Conservation (phyloP, 371 early-diverging fungal genomes). For the Dichotomocladium elegans region DNA sequence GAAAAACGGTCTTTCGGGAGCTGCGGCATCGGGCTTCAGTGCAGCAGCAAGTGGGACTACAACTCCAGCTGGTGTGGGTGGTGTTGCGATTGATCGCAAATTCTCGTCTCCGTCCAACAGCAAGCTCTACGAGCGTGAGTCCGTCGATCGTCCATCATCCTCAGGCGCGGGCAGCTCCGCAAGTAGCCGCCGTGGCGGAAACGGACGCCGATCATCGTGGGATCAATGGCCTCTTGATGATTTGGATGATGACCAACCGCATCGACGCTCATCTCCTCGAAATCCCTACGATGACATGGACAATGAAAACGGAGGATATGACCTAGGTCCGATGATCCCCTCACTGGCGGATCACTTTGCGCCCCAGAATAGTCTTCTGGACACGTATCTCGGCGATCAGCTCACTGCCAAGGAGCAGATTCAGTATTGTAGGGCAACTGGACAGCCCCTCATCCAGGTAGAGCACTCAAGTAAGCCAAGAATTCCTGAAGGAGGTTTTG, state of each 20-base stretch:
- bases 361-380: slow-evolving; percentile 39
- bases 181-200: slow-evolving; percentile 5
- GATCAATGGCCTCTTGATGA: slow-evolving; percentile 7
- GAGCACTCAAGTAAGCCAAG: slow-evolving; percentile 25
- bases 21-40: no score
- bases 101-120: slow-evolving; percentile 22
- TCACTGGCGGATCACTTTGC: slow-evolving; percentile 45
- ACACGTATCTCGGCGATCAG: slow-evolving; percentile 39
- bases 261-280: no score
- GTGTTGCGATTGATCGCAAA: slow-evolving; percentile 19
- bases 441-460: slow-evolving; percentile 47
- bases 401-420: slow-evolving; percentile 48
- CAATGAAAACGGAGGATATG: slow-evolving; percentile 17
- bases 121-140: slow-evolving; percentile 12
- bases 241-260: no score
- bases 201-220: slow-evolving; percentile 13
- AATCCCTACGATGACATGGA: slow-evolving; percentile 11
- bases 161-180: slow-evolving; percentile 5
- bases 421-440: slow-evolving; percentile 43
- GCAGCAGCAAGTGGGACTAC: no score
- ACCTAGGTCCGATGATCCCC: slow-evolving; percentile 40
- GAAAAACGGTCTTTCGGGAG: no score
- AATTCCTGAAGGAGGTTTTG: slow-evolving; percentile 38
- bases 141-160: slow-evolving; percentile 8
- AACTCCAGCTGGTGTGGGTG: no score